Base-by-base conservation (phyloP, 2,329 filamentous ascomycete genomes). In the Fusarium miscanthi region DNA sequence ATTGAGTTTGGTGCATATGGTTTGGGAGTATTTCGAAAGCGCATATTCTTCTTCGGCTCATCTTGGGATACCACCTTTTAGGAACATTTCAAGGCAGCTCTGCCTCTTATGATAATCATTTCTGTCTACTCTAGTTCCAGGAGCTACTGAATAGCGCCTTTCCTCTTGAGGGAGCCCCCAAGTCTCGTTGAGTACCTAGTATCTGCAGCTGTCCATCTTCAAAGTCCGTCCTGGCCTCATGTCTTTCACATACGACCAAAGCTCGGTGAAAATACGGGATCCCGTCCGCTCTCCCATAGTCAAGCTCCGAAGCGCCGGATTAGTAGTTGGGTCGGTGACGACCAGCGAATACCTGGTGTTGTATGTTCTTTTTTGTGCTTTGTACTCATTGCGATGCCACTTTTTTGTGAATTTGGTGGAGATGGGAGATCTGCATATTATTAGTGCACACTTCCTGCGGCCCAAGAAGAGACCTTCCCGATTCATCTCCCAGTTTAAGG, bases 221-320 rank as follows among this genome's bases (percentile, higher is more conserved):
- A 60, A 16, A 42, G 30, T 8, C 38, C 12, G 19, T 42, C 30
- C 16, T 23, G 14, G 13, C n/a, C 10, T 35, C 14, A 35, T 4
- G 17, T 10, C 37, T 33, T 30, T 8, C 33, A 64, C 61, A 62
- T 64, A 64, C 62, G 45, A 64, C 46, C 61, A 64, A 45, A 61
- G 61, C 61, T 62, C 61, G 46, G 30, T 41, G 57, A 61, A n/a
- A 64, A 64, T 53, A 64, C 61, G 61, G 57, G 61, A 60, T 63
- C 61, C 56, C 61, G 61, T 63, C 43, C 17, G 37, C 37, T 64
- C 61, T 61, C 61, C 57, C 57, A 46, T 62, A 53, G 62, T 64
- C 57, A 64, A 64, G 57, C 46, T 62, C 21, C 46, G 62, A 62
- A 62, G 62, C 60, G 60, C 60, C 53, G 60, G 60, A 63, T 63